A percentile compares a stretch with the other conserved stretches of the same genome.
phyloP scores from a whole-genome alignment of 345 rosid species.

The Citrus sp. region DNA sequence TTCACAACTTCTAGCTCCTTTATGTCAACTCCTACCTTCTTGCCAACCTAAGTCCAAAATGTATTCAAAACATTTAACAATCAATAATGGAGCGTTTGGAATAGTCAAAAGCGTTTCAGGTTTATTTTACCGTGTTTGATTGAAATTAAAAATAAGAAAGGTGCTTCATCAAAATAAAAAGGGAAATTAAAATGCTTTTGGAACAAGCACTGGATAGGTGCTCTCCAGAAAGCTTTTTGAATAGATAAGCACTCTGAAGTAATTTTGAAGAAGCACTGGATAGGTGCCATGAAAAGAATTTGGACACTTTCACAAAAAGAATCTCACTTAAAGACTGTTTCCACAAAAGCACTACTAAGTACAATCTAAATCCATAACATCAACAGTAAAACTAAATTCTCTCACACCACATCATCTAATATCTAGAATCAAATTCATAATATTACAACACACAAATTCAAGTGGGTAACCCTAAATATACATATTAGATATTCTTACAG shows the following conservation, averaged over 20 bases:
- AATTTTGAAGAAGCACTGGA: no score
- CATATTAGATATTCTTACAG: conserved; percentile 19
- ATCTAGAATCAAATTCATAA: not conserved
- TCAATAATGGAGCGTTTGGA: not conserved
- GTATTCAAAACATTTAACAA: not conserved
- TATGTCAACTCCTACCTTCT: conserved; percentile 31
- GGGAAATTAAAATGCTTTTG: no score
- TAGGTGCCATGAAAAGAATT: not conserved
- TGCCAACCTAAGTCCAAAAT: conserved; percentile 20
- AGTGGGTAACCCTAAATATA: not conserved
- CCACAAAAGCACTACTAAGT: not conserved
- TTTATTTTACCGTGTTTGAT: not conserved
- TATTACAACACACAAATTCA: not conserved
- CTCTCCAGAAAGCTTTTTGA: no score
- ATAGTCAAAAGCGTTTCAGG: not conserved
- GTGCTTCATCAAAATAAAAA: no score
- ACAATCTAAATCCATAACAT: not conserved
- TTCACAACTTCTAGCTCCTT: conserved; percentile 31
- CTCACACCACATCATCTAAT: not conserved
- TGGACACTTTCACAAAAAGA: not conserved
- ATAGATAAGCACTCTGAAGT: no score
- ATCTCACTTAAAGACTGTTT: not conserved
- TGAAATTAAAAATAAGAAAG: no score
- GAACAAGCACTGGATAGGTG: no score
- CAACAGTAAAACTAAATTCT: not conserved